Evolutionary conservation across 106 monocot genomes (phyloP).

Genomic region (Apostasia ramifera): DNA sequence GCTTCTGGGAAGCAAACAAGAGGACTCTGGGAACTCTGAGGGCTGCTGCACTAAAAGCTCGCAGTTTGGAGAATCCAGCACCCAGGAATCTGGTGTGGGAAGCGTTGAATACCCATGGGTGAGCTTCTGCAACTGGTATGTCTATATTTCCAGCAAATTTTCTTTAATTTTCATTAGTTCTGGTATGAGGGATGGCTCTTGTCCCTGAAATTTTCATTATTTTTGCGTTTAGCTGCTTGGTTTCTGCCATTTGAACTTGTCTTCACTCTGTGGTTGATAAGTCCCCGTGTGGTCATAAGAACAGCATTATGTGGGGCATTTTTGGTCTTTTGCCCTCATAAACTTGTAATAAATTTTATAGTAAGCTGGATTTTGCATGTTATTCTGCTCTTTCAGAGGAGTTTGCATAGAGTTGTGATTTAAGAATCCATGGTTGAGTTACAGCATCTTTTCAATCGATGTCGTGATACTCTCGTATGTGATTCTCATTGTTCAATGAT

Average conservation of each 20-base stretch:
- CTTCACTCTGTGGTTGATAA: neutral
- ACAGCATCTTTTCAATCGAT: too few relatives aligned
- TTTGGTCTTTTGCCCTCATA: too few relatives aligned
- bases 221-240: neutral
- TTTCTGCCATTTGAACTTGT: neutral
- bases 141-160: neutral
- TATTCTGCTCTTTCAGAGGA: too few relatives aligned
- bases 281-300: too few relatives aligned
- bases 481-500: too few relatives aligned
- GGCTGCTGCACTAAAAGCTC: conserved; percentile 48
- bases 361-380: too few relatives aligned
- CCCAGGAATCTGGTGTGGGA: conserved; percentile 61
- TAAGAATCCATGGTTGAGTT: too few relatives aligned
- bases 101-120: conserved; percentile 56
- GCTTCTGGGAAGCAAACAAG: conserved; percentile 41
- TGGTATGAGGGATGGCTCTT: neutral
- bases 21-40: conserved; percentile 31
- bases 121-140: conserved; percentile 4
- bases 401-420: too few relatives aligned
- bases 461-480: too few relatives aligned
- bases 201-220: neutral
- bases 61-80: conserved; percentile 17
- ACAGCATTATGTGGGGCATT: too few relatives aligned
- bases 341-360: too few relatives aligned
- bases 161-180: neutral